Evolutionary conservation across 2,329 filamentous ascomycete genomes (phyloP).

Genomic region (Ceratocystis variospora): DNA sequence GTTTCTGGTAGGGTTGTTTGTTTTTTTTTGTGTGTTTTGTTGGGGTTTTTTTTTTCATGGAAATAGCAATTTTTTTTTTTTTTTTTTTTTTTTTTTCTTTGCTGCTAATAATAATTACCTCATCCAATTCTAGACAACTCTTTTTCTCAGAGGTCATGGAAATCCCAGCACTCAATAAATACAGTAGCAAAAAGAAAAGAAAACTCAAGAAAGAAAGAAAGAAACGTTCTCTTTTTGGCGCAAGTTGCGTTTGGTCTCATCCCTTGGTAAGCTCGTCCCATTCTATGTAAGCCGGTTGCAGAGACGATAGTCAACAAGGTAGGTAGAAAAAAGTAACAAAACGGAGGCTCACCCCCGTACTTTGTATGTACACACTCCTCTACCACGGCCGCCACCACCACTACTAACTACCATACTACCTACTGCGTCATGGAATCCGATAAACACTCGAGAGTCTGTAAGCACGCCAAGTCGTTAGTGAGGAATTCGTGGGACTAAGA

Average conservation of each 20-base stretch:
- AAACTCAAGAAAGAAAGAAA: neutral
- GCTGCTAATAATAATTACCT: neutral
- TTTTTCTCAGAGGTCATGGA: neutral
- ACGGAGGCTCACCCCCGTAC: too few species aligned
- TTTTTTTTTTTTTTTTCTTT: neutral
- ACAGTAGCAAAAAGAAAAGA: neutral
- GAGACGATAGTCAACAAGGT: neutral
- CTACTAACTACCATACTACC: neutral
- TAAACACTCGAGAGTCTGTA: constrained; percentile 15
- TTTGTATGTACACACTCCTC: too few species aligned
- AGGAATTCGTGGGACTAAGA: neutral
- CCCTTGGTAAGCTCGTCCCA: neutral
- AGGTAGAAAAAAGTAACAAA: neutral
- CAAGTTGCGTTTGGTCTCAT: neutral
- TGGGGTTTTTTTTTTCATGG: too few species aligned
- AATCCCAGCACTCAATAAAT: neutral
- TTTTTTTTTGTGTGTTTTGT: too few species aligned
- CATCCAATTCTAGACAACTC: neutral
- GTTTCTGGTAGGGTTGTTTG: too few species aligned
- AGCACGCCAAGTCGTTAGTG: neutral
- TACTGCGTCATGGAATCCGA: constrained; percentile 1
- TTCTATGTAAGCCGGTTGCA: neutral
- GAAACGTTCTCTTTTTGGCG: neutral
- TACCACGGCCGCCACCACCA: neutral
- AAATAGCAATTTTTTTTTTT: too few species aligned